Base-by-base conservation (phyloP, 495 filamentous ascomycete species). In the Entonaema liquescens region DNA sequence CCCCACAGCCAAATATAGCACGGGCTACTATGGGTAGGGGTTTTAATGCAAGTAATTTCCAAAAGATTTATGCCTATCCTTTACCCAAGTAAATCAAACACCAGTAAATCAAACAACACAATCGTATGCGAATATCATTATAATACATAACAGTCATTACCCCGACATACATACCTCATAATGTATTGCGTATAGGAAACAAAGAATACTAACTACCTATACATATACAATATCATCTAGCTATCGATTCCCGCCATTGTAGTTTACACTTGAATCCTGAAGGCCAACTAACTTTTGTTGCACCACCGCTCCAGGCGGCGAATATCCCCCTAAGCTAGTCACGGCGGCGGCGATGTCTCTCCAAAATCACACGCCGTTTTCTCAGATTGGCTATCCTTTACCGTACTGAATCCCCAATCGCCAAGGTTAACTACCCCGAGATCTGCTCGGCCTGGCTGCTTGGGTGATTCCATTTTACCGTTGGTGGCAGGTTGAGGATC, bases 401-500 rank as follows among this genome's bases (percentile, higher is more conserved):
- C 9, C 17, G 19, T 47, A 19, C 42, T 47, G 1, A 47, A 47
- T 19, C 42, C 42, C 42, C 19, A 47, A 47, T 12, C 17, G 9
- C 17, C 40, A 19, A 44, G n/a, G 40, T 19, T 44, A 44, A 44
- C 40, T 7, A 44, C 40, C n/a, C 17, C 2, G 40, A 44, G 40
- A 44, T 44, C 40, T 44, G 40, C 40, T 44, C 40, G 3, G n/a
- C 40, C 17, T 44, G 40, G 11, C 17, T 44, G 9, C 17, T 11
- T 19, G 40, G 40, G 17, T 44, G 40, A 17, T 21, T 21, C 40
- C 40, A 44, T 44, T 9, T 17, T 17, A 44, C 8, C 17, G 40
- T 21, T 19, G 40, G 40, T 8, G 79, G 77, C 5, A 81, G 21
- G 54, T 82, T 81, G 35, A 73, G 25, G 1, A 74, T 49, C 49